Percentiles rank a stretch among this genome's conserved stretches.
These are phyloP conservation scores for Phoma sp. DNA, from an alignment of 2,329 filamentous ascomycete genomes.

Conservation along the genomic window DNA sequence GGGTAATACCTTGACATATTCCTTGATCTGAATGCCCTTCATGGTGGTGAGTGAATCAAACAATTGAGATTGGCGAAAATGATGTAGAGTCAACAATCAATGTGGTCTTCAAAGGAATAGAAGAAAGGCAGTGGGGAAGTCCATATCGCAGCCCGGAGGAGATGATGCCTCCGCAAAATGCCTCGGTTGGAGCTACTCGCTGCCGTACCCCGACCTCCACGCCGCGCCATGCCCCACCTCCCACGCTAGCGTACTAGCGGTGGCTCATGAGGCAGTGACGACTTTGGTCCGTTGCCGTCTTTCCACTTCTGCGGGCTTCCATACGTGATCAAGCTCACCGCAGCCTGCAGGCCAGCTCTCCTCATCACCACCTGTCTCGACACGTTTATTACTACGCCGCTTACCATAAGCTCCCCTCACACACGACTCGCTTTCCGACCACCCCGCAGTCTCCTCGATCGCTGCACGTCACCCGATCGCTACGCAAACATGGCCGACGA, in stretches of 20 bases:
- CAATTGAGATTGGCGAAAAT: background rate
- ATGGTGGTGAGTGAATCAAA: slow-evolving; percentile 54
- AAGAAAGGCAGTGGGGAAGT: background rate
- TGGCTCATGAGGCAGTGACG: slow-evolving; percentile 26
- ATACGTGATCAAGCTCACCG: slow-evolving; percentile 25
- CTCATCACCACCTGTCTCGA: slow-evolving; percentile 3
- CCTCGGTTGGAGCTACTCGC: slow-evolving; percentile 25
- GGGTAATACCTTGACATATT: slow-evolving; percentile 73
- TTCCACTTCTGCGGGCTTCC: slow-evolving; percentile 40
- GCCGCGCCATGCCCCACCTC: slow-evolving; percentile 18
- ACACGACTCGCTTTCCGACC: background rate
- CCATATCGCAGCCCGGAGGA: slow-evolving; percentile 7
- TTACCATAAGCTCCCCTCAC: background rate
- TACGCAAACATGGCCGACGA: slow-evolving; percentile 68
- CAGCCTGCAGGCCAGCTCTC: background rate
- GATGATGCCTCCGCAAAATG: slow-evolving; percentile 17
- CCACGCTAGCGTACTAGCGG: slow-evolving; percentile 22
- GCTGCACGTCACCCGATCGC: slow-evolving; percentile 2
- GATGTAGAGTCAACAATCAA: background rate
- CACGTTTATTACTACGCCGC: slow-evolving; percentile 15
- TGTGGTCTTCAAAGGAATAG: background rate
- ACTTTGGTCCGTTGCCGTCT: slow-evolving; percentile 16
- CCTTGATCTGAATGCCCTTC: slow-evolving; percentile 75
- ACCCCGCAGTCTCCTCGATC: slow-evolving; percentile 5
- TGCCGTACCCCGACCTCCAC: slow-evolving; percentile 18